Base-by-base conservation (phyloP, 441 rosid genomes). In the Bocquillonia castaneifolia region DNA sequence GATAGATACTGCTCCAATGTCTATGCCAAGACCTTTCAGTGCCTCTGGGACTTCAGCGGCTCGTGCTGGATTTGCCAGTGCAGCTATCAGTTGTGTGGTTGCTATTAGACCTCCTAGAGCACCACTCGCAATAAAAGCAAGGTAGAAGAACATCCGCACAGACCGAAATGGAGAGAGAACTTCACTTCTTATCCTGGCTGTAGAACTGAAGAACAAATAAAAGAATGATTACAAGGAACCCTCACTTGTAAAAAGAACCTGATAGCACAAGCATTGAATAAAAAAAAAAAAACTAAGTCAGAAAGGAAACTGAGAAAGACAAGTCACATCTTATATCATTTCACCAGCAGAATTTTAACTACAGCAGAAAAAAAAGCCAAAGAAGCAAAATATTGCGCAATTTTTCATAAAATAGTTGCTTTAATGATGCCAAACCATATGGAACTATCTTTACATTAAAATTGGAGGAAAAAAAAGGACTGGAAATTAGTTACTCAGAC, bases 161-260 rank as follows among this genome's bases (percentile, higher is more conserved):
- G 98, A 77, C 59, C 93, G 88, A 72, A 93, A 93, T 22, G 98
- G 98, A 69, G 98, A 72, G 32, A 89, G 90, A 76, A 93, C 98
- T 84, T 90, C 97, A 67, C 91, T 86, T 64, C 93, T 85, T 75
- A 90, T 87, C 89, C 80, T 90, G 66, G 96, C 92, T 74, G 82
- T 59, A 50, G 92, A 87, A 74, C 96, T 93, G 84, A 70, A 78
- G 67, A 70, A 67, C 72, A 72, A 77, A 74, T 64, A 73, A 83
- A 71, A 69, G 53, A 72, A 23, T 71, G 69, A 69, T 67, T 62
- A 76, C 71, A 68, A 59, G 68, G 72, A 72, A 68, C 54, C 70
- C 23, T 66, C 68, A 75, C 60, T 72, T 64, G 74, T 65, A 67
- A 74, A 81, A 66, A 77, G 32, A 71, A 66, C 56, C 76, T 52